These are phyloP conservation scores for Imleria badia DNA, from an alignment of 768 basidiomycete genomes.

Conservation along the genomic window DNA sequence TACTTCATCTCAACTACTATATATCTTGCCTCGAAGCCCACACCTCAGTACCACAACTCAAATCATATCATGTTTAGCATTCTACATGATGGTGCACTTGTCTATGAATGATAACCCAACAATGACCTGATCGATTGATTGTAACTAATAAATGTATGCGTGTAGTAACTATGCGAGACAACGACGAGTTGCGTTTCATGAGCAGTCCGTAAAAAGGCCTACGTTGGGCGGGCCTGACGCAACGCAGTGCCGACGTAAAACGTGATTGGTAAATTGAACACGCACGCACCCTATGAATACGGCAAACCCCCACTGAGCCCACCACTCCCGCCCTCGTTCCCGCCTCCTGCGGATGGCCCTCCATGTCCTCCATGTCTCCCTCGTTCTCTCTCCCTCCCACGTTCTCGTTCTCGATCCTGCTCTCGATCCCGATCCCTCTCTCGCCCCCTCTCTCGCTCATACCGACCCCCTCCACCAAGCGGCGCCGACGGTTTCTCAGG, in stretches of 20 bases:
- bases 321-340: slow-evolving; percentile 4
- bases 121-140: slow-evolving; percentile 15
- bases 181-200: slow-evolving; percentile 5
- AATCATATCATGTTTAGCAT: slow-evolving; percentile 7
- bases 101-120: slow-evolving; percentile 14
- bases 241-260: neutral
- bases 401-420: slow-evolving; percentile 1
- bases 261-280: neutral
- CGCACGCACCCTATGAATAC: slow-evolving; percentile 25
- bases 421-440: slow-evolving; percentile 10
- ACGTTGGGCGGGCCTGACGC: neutral
- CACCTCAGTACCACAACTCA: too few species aligned
- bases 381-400: slow-evolving; percentile 20
- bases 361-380: slow-evolving; percentile 19
- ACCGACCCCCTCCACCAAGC: slow-evolving; percentile 16
- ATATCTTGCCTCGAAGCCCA: too few species aligned
- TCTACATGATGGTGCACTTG: slow-evolving; percentile 1
- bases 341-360: slow-evolving; percentile 5
- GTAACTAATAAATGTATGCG: slow-evolving; percentile 18
- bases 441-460: slow-evolving; percentile 18
- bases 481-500: slow-evolving; percentile 20
- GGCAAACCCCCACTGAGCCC: slow-evolving; percentile 27
- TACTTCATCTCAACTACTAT: too few species aligned
- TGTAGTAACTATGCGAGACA: slow-evolving; percentile 18
- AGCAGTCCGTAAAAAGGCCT: neutral